Base-by-base conservation (phyloP, 2,329 filamentous ascomycete species). In the Neofusicoccum kwambonambiense region DNA sequence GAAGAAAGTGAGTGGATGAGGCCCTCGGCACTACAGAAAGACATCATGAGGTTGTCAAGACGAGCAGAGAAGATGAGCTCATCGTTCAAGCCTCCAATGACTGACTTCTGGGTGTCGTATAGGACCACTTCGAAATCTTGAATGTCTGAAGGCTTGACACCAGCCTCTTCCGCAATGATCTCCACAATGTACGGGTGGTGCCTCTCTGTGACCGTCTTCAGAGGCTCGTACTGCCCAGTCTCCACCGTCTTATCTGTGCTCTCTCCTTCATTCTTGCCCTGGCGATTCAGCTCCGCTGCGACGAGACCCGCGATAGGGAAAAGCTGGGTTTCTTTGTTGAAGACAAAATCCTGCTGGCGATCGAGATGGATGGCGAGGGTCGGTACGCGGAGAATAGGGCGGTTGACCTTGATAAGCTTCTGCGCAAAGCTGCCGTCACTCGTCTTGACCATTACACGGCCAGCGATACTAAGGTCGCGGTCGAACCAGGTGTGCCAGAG, bases 401-500 rank as follows among this genome's bases (percentile, higher is more conserved):
- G 89, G 72, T 96, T 90, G 68, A 99, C 87, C 80, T 96, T 95
- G 79, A 98, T 87, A 64, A 99, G 85, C 78, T 90, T 93, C 79
- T 92, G 90, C 67, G 89, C 86, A 69, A 96, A 91, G 68, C 86
- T 88, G 60, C 90, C 91, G 65, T 90, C 85, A 52, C 84, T 85
- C 65, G 89, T 88, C 71, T 86, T 88, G 64, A 95, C 91, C 82
- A 98, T 89, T 13, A 91, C 91, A 66, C 95, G 86, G 8, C 95
- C 95, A 37, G 95, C 95, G 62, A 98, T 88, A 71, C 91, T 90
- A 67, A 99, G 82, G 76, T 99, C 95, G 58, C 95, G 89, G 77
- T 99, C 95, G 75, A 99, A 99, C 95, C 88, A 99, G 52, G 92
- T 96, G 79, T 97, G 93, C 94, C 94, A 98, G 73, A 98, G 89